Base-by-base conservation (phyloP, 768 basidiomycete species). In the Serendipita indica region DNA sequence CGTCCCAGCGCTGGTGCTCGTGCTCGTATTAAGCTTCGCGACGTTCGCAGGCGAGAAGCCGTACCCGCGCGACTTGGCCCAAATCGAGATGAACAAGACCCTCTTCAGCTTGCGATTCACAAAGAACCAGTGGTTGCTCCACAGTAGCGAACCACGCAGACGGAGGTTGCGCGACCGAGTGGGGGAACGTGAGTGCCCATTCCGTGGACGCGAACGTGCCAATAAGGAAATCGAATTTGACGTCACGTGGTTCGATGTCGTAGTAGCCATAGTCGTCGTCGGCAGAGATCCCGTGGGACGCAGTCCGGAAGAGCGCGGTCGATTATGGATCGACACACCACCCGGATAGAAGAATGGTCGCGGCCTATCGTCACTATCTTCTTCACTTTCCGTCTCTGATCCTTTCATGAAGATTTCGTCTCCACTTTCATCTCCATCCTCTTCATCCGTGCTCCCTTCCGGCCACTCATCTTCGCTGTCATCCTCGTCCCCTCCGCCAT, bases 111-210 rank as follows among this genome's bases (percentile, higher is more conserved):
- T 93, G 66, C 85, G 79, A 75, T 92, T 94, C 65, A 90, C 74
- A 74, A 98, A 94, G 76, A 98, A 97, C 84, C 90, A 94, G 69
- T 94, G 89, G 10, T 89, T 89, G 33, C 89, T 92, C 93, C 93
- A 98, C 4, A 97, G 76, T 60, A 97, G 72, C 3, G 89, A 85
- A 16, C 89, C 89, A 18, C 80, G 77, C 62, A 82, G 67, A 28
- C 72, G 79, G 30, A 54, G 49, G 7, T 25, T n/a, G 10, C 25
- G 43, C 1, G 22, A 22, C 22, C 49, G 49, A n/a, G 49, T 54
- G 49, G 49, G 49, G 22, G 49, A 54, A 12, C 49, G 49, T 4
- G 49, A 54, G 30, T 54, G 49, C 4, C 18, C 18, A n/a, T 30
- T 28, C n/a, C 12, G 16, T n/a, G 16, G 49, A 7, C 25, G 49